A percentile compares a stretch with the other conserved stretches of the same genome.
Conservation (phyloP, 2,329 filamentous ascomycete genomes). For the Fusarium oxysporum region DNA sequence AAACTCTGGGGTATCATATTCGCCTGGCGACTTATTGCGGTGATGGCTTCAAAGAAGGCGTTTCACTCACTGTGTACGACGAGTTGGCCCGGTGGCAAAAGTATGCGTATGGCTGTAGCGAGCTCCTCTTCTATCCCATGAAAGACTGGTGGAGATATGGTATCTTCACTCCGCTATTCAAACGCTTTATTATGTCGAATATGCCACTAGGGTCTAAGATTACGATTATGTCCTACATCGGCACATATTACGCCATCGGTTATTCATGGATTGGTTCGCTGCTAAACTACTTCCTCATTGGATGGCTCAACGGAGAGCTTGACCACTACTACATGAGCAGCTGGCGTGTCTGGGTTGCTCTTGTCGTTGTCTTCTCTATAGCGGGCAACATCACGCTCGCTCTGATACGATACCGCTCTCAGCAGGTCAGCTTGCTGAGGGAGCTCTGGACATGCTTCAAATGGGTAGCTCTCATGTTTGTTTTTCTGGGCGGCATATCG, state of each 20-base stretch:
- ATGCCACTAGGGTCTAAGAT: conserved; percentile 40
- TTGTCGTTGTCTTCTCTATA: conserved; percentile 38
- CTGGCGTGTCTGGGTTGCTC: conserved; percentile 69
- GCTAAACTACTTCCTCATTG: conserved; percentile 79
- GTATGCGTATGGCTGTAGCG: conserved; percentile 77
- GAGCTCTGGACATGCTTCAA: conserved; percentile 33
- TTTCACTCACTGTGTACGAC: conserved; percentile 78
- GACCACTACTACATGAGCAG: conserved; percentile 76
- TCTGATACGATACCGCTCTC: conserved; percentile 16
- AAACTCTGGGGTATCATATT: conserved; percentile 75
- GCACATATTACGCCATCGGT: conserved; percentile 71
- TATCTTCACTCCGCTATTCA: background rate
- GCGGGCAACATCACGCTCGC: conserved; percentile 28
- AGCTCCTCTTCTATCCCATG: conserved; percentile 77
- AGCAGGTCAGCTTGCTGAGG: conserved; percentile 13
- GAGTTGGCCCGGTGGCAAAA: conserved; percentile 79
- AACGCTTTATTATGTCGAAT: background rate
- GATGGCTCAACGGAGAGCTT: conserved; percentile 73
- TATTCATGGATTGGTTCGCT: conserved; percentile 61
- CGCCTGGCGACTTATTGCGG: conserved; percentile 76
- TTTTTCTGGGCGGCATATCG: conserved; percentile 43
- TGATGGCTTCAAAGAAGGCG: conserved; percentile 78
- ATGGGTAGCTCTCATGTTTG: conserved; percentile 39
- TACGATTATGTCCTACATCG: background rate
- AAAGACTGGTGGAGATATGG: background rate